Conservation (phyloP, 192 early-diverging fungal species). For the Spizellomyces punctatus region DNA sequence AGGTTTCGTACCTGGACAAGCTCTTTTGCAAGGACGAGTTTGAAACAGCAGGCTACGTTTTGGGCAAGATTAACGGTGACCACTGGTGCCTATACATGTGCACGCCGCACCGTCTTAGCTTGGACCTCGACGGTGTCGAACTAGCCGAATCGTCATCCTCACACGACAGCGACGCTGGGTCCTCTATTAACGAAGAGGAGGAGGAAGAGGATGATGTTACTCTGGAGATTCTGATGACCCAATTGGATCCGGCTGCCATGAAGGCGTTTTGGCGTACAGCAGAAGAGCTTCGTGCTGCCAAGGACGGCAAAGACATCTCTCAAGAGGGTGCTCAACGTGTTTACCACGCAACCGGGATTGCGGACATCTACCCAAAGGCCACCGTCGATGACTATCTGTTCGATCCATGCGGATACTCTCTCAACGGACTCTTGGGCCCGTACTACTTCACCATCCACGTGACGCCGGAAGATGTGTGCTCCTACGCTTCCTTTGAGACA, state of each 20-base stretch:
- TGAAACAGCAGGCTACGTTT: constrained; percentile 78
- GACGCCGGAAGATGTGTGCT: constrained; percentile 96
- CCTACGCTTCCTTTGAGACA: constrained; percentile 98
- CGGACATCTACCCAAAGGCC: constrained; percentile 77
- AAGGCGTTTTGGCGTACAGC: constrained; percentile 68
- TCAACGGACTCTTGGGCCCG: constrained; percentile 84
- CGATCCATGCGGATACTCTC: constrained; percentile 95
- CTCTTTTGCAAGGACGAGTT: constrained; percentile 45
- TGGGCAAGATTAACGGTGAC: constrained; percentile 92
- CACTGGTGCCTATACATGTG: constrained; percentile 96
- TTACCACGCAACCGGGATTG: constrained; percentile 73
- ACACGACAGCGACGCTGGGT: constrained; percentile 30
- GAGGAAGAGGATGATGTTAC: constrained; percentile 80
- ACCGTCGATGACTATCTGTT: constrained; percentile 89
- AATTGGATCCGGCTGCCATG: constrained; percentile 79
- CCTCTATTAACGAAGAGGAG: constrained; percentile 28
- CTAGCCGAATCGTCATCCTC: constrained; percentile 23
- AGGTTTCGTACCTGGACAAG: constrained; percentile 70
- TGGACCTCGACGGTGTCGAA: constrained; percentile 51
- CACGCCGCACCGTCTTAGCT: constrained; percentile 57
- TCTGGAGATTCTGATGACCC: constrained; percentile 96
- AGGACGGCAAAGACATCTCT: constrained; percentile 45
- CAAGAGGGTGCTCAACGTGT: constrained; percentile 39
- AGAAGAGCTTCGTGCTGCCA: constrained; percentile 62
- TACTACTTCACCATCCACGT: constrained; percentile 97